Conservation (phyloP, 805 yeast species). For the Lachancea kluyveri region DNA sequence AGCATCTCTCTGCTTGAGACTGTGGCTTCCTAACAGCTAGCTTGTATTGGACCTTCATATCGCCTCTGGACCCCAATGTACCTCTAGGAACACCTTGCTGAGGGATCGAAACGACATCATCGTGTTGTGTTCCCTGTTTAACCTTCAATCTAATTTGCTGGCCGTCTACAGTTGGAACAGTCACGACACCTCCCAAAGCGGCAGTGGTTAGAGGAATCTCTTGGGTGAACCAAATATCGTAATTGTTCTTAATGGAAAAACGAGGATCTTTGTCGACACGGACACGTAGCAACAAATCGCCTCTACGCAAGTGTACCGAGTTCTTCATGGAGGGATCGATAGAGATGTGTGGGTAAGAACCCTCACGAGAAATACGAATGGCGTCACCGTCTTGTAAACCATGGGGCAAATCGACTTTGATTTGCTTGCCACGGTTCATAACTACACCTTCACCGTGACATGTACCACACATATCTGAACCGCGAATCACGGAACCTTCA, state of each 20-base stretch:
- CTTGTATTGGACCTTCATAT: constrained; percentile 65
- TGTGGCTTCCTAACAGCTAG: constrained; percentile 70
- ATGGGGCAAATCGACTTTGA: constrained; percentile 78
- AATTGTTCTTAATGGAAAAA: constrained; percentile 58
- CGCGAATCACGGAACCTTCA: constrained; percentile 69
- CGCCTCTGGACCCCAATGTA: constrained; percentile 61
- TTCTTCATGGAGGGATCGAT: constrained; percentile 43
- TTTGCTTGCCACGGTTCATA: constrained; percentile 51
- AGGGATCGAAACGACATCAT: constrained; percentile 67
- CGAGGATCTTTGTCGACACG: constrained; percentile 68
- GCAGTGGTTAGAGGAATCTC: constrained; percentile 92
- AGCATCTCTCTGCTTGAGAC: constrained; percentile 78
- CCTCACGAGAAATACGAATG: constrained; percentile 78
- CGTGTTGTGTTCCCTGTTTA: constrained; percentile 78
- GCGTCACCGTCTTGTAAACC: constrained; percentile 86
- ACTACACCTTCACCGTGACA: constrained; percentile 91
- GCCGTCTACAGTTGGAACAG: constrained; percentile 89
- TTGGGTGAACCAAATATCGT: constrained; percentile 55
- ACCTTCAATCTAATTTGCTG: constrained; percentile 68
- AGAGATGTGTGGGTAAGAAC: constrained; percentile 80
- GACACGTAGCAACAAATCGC: constrained; percentile 82
- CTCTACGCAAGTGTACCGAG: constrained; percentile 63
- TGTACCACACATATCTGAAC: constrained; percentile 60
- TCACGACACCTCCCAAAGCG: constrained; percentile 85
- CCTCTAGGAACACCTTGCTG: constrained; percentile 80